These are phyloP conservation scores for Drechslera avenae DNA, from an alignment of 2,329 filamentous ascomycete genomes.

Conservation along the genomic window DNA sequence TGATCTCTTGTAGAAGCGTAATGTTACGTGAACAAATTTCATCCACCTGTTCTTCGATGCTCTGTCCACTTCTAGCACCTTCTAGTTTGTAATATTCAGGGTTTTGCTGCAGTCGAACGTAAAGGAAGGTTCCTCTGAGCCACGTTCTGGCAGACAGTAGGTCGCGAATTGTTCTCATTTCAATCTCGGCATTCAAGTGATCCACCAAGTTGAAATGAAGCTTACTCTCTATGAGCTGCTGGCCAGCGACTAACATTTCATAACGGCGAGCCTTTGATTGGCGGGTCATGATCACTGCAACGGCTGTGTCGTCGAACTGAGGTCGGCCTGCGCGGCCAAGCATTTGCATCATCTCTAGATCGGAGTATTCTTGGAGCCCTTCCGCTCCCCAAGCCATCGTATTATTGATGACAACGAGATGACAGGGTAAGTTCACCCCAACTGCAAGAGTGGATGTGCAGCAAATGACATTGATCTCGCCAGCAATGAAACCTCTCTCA, in stretches of 20 bases:
- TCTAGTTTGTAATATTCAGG: slow-evolving; percentile 72
- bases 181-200: slow-evolving; percentile 83
- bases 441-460: slow-evolving; percentile 86
- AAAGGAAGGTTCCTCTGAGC: slow-evolving; percentile 78
- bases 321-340: slow-evolving; percentile 81
- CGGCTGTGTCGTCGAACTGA: slow-evolving; percentile 77
- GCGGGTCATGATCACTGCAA: slow-evolving; percentile 79
- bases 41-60: slow-evolving; percentile 68
- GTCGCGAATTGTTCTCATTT: slow-evolving; percentile 72
- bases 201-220: slow-evolving; percentile 81
- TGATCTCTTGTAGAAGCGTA: slow-evolving; percentile 63
- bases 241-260: slow-evolving; percentile 73
- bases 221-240: slow-evolving; percentile 75
- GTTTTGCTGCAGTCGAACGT: slow-evolving; percentile 73
- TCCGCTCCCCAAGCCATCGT: slow-evolving; percentile 66
- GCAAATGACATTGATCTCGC: slow-evolving; percentile 79
- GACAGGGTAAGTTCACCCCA: slow-evolving; percentile 81
- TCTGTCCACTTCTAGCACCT: slow-evolving; percentile 54
- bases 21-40: slow-evolving; percentile 74
- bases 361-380: slow-evolving; percentile 71
- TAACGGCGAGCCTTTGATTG: slow-evolving; percentile 69
- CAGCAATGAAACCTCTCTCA: slow-evolving; percentile 70
- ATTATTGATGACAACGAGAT: slow-evolving; percentile 82
- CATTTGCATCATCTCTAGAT: slow-evolving; percentile 91
- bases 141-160: slow-evolving; percentile 70